A percentile compares a stretch with the other conserved stretches of the same genome.
phyloP scores from a whole-genome alignment of 768 basidiomycete genomes.

The Sporobolomyces roseus region DNA sequence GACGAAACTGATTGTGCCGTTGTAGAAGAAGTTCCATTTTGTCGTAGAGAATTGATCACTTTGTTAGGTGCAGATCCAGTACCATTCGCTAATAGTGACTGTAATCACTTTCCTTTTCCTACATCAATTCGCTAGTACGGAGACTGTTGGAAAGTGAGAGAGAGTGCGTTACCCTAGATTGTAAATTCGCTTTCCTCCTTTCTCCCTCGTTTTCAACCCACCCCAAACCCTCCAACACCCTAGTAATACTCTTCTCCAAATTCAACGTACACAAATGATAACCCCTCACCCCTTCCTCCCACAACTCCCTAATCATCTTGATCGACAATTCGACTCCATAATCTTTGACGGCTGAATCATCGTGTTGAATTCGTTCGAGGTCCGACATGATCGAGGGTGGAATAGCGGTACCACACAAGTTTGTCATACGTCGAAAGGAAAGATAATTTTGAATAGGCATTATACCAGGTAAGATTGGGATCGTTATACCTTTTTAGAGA shows the following conservation, averaged over 20 bases:
- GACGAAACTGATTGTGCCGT: conserved; percentile 16
- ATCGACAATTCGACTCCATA: conserved; percentile 86
- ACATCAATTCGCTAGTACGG: no score
- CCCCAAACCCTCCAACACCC: no score
- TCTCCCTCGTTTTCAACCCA: no score
- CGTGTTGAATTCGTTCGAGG: conserved; percentile 78
- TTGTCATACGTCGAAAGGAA: conserved; percentile 85
- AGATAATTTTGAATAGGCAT: conserved; percentile 98
- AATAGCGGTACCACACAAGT: conserved; percentile 75
- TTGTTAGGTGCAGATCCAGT: conserved; percentile 26
- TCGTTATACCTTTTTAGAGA: conserved; percentile 63
- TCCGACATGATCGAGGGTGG: conserved; percentile 64
- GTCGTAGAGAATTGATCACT: conserved; percentile 35
- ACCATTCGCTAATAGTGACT: conserved; percentile 77
- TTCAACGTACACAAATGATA: conserved; percentile 96
- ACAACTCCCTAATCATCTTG: conserved; percentile 63
- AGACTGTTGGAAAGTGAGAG: no score
- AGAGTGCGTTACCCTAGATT: no score
- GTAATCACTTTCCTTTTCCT: no score
- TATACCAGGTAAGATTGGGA: conserved; percentile 89
- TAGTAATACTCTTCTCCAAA: conserved; percentile 91
- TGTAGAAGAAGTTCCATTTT: background rate
- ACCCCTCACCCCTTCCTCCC: conserved; percentile 68
- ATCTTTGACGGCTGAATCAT: conserved; percentile 89
- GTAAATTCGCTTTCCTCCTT: no score